A percentile compares a stretch with the other conserved stretches of the same genome.
Conservation (phyloP, 2,329 filamentous ascomycete genomes). For the Ascochyta lentis region DNA sequence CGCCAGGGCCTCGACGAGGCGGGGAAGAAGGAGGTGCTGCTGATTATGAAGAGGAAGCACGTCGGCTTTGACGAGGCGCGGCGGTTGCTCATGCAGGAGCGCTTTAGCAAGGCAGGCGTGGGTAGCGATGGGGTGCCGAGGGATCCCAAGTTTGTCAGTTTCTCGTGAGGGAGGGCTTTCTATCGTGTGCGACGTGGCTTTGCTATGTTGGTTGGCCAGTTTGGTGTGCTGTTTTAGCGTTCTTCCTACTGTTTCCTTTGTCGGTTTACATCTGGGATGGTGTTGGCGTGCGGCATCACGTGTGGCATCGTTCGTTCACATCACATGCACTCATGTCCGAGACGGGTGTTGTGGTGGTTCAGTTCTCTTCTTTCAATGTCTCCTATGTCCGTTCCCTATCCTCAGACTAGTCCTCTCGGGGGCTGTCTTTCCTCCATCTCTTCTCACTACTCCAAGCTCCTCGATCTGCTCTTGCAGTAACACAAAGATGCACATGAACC, state of each 20-base stretch:
- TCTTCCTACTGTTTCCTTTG: conserved; percentile 1
- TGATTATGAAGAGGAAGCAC: conserved; percentile 86
- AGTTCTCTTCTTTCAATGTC: conserved; percentile 3
- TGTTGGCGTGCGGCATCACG: not conserved
- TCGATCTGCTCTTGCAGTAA: too few relatives aligned
- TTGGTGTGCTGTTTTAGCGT: conserved; percentile 1
- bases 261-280: not conserved
- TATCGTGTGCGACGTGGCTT: not conserved
- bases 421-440: not conserved
- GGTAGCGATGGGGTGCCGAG: conserved; percentile 83
- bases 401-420: not conserved
- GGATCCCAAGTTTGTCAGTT: conserved; percentile 96
- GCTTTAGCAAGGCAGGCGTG: conserved; percentile 87
- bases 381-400: conserved; percentile 15
- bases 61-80: conserved; percentile 92
- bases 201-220: not conserved
- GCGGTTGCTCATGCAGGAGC: conserved; percentile 81
- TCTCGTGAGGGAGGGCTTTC: conserved; percentile 60
- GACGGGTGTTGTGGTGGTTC: not conserved
- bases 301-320: not conserved
- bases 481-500: too few relatives aligned
- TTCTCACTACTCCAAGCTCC: not conserved
- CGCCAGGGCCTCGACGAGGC: conserved; percentile 80
- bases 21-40: conserved; percentile 81
- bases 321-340: not conserved